Evolutionary conservation across 768 basidiomycete genomes (phyloP).

Genomic region (Trametes punicea): DNA sequence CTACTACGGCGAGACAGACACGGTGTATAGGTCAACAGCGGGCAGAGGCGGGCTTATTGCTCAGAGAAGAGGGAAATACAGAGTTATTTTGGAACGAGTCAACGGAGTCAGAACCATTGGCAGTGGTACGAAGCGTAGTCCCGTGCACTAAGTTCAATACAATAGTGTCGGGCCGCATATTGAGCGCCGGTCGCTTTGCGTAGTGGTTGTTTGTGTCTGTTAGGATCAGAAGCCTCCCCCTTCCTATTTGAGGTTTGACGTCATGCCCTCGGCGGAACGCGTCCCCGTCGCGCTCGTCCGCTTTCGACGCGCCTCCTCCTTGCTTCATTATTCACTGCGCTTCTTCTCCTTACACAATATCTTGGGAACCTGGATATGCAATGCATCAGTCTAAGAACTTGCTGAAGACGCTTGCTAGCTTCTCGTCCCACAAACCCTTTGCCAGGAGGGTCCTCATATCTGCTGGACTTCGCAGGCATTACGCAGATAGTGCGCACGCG

Average conservation of each 20-base stretch:
- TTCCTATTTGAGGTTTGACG: constrained; percentile 22
- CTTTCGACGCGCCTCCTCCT: background rate
- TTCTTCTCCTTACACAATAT: background rate
- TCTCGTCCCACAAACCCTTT: background rate
- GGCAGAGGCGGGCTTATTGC: no score
- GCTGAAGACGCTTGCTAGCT: background rate
- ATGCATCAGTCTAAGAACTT: constrained; percentile 1
- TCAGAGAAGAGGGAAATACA: no score
- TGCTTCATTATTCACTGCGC: background rate
- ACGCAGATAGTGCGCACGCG: background rate
- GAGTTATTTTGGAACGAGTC: no score
- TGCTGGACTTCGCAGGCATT: background rate
- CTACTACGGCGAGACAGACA: background rate
- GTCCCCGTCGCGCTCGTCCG: background rate
- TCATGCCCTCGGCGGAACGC: constrained; percentile 19
- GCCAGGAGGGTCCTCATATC: background rate
- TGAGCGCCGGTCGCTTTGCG: no score
- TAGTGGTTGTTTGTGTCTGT: constrained; percentile 25
- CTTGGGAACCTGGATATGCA: background rate
- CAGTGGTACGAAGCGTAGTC: no score
- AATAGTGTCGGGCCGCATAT: no score
- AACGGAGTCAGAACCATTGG: no score
- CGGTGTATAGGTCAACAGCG: no score
- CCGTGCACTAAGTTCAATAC: no score
- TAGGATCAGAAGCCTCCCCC: constrained; percentile 24